Evolutionary conservation across 2,329 filamentous ascomycete species (phyloP).

Genomic region (Aspergillus costaricaensis): DNA sequence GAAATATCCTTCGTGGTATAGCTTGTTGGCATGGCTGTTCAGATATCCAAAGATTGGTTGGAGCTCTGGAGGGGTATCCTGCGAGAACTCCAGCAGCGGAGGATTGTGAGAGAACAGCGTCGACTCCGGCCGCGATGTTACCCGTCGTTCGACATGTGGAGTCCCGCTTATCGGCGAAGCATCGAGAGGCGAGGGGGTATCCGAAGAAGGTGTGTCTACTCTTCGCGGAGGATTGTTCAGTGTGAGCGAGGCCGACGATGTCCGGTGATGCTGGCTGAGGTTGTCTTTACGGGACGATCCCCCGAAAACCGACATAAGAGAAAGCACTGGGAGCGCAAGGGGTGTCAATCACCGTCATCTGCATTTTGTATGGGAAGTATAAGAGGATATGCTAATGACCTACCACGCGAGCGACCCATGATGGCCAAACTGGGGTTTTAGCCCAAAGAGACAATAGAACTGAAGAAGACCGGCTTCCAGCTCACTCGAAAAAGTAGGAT

Average conservation of each 20-base stretch:
- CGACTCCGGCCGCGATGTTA: conserved; percentile 70
- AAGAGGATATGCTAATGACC: conserved; percentile 22
- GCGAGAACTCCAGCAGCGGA: conserved; percentile 78
- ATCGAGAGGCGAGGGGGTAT: conserved; percentile 38
- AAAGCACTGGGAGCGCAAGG: conserved; percentile 65
- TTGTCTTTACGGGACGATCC: conserved; percentile 42
- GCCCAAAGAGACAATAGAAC: conserved; percentile 7
- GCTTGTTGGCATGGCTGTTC: conserved; percentile 92
- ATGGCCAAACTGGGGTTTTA: conserved; percentile 14
- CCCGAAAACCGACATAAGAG: conserved; percentile 71
- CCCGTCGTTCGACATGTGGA: conserved; percentile 51
- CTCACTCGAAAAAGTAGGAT: neutral
- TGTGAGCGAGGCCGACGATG: conserved; percentile 24
- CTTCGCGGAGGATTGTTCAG: conserved; percentile 27
- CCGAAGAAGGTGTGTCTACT: conserved; percentile 37
- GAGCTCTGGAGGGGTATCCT: conserved; percentile 87
- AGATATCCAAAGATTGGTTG: conserved; percentile 92
- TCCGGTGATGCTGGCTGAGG: conserved; percentile 32
- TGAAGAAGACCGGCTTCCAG: conserved; percentile 22
- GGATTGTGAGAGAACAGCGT: conserved; percentile 86
- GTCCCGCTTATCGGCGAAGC: conserved; percentile 44
- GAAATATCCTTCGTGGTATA: conserved; percentile 98
- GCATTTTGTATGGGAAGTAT: conserved; percentile 1
- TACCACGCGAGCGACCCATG: conserved; percentile 45
- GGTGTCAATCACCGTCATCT: conserved; percentile 19